Evolutionary conservation across 805 yeast species (phyloP).

Genomic region (Candida insectorum): DNA sequence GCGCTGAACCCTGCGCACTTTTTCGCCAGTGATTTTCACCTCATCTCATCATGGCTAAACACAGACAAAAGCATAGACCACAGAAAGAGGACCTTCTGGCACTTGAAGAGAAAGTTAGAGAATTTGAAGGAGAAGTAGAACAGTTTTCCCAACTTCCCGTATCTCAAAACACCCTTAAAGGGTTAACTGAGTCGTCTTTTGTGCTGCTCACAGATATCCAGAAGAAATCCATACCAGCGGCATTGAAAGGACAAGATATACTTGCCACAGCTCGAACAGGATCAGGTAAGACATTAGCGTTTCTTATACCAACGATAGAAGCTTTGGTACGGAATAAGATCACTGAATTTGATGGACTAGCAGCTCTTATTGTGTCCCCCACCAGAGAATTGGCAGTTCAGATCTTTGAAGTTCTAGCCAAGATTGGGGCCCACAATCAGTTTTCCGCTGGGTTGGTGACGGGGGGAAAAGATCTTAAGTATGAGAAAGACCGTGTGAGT

Average conservation of each 20-base stretch:
- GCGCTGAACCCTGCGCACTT: too few species aligned
- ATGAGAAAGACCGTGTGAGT: constrained; percentile 75
- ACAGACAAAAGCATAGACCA: too few species aligned
- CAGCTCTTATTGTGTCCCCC: constrained; percentile 87
- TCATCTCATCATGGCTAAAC: too few species aligned
- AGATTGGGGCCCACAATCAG: constrained; percentile 69
- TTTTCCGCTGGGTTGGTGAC: constrained; percentile 89
- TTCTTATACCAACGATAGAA: constrained; percentile 76
- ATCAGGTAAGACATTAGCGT: constrained; percentile 88
- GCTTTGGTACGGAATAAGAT: constrained; percentile 65
- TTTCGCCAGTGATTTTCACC: too few species aligned
- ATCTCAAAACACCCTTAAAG: constrained; percentile 59
- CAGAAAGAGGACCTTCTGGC: constrained; percentile 35
- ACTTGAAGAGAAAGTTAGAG: constrained; percentile 51
- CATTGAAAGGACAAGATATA: constrained; percentile 74
- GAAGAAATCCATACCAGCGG: constrained; percentile 67
- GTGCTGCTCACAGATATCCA: constrained; percentile 84
- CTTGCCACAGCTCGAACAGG: constrained; percentile 90
- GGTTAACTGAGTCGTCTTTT: constrained; percentile 76
- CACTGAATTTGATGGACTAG: constrained; percentile 83
- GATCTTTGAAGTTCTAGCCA: constrained; percentile 81
- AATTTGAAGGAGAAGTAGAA: constrained; percentile 41
- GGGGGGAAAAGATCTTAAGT: constrained; percentile 87
- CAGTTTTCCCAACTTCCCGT: constrained; percentile 80
- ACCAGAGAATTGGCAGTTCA: constrained; percentile 91